Percentiles rank a stretch among this genome's conserved stretches.
phyloP scores from a whole-genome alignment of 2,329 filamentous ascomycete genomes.

The Penicillium aurantiogriseum region DNA sequence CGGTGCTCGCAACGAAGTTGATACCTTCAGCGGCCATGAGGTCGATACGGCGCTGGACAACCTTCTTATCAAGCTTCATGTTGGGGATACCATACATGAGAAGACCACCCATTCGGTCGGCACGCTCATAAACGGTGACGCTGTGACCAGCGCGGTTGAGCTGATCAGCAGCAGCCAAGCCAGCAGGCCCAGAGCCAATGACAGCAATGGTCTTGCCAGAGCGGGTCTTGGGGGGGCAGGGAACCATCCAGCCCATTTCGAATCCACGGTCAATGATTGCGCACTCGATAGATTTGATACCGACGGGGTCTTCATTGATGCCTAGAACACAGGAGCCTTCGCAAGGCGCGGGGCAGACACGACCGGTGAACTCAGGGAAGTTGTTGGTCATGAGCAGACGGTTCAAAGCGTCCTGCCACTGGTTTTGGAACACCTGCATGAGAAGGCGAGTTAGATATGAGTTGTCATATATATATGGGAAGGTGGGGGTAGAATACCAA shows the following conservation, averaged over 20 bases:
- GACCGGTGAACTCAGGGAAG: conserved; percentile 96
- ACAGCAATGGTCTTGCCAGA: conserved; percentile 86
- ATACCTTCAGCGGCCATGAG: conserved; percentile 91
- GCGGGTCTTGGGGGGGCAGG: conserved; percentile 71
- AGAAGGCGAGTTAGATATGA: too few relatives aligned
- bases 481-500: too few relatives aligned
- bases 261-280: conserved; percentile 97
- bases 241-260: conserved; percentile 97
- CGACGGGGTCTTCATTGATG: conserved; percentile 95
- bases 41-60: conserved; percentile 91
- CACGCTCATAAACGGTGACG: conserved; percentile 89
- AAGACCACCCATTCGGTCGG: conserved; percentile 84
- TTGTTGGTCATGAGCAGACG: conserved; percentile 95
- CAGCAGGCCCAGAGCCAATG: conserved; percentile 88
- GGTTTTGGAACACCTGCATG: too few relatives aligned
- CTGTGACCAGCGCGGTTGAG: conserved; percentile 87
- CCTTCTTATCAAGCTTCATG: conserved; percentile 98
- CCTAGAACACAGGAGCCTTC: conserved; percentile 94
- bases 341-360: conserved; percentile 93
- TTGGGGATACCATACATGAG: conserved; percentile 99
- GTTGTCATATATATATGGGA: too few relatives aligned
- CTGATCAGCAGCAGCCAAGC: conserved; percentile 87
- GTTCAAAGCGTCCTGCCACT: conserved; percentile 77
- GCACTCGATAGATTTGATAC: conserved; percentile 97
- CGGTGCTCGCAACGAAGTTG: conserved; percentile 73